These are phyloP conservation scores for Aspergillus clavatus DNA, from an alignment of 2,329 filamentous ascomycete species.

Conservation along the genomic window DNA sequence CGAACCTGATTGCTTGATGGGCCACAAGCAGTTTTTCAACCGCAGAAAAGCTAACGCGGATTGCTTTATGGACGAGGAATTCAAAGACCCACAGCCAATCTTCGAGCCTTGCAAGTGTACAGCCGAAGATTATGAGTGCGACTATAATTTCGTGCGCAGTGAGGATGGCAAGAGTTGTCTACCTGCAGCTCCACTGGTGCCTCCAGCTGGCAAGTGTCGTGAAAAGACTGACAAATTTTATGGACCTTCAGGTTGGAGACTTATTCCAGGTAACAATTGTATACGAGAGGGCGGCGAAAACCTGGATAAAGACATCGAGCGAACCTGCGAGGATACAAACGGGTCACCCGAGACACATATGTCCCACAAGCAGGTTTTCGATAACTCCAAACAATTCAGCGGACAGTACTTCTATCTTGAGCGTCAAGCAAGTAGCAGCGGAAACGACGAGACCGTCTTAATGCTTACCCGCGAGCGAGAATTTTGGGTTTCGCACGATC, in stretches of 20 bases:
- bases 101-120: conserved; percentile 76
- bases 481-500: conserved; percentile 73
- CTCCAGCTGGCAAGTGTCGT: conserved; percentile 71
- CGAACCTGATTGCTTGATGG: conserved; percentile 87
- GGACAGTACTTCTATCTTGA: conserved; percentile 70
- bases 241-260: conserved; percentile 83
- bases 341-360: conserved; percentile 62
- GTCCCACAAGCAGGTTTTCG: conserved; percentile 58
- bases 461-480: conserved; percentile 56
- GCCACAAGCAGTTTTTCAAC: conserved; percentile 81
- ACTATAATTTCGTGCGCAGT: conserved; percentile 77
- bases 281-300: conserved; percentile 56
- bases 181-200: conserved; percentile 55
- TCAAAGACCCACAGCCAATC: conserved; percentile 68
- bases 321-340: conserved; percentile 65
- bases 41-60: conserved; percentile 82
- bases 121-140: conserved; percentile 86
- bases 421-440: conserved; percentile 59
- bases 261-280: conserved; percentile 81
- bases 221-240: conserved; percentile 67
- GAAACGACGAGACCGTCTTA: conserved; percentile 68
- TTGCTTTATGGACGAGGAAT: conserved; percentile 83
- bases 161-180: conserved; percentile 66
- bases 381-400: conserved; percentile 48
- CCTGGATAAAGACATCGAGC: conserved; percentile 68